These are phyloP conservation scores for Macrolepiota fuliginosa DNA, from an alignment of 768 basidiomycete species.

Conservation along the genomic window DNA sequence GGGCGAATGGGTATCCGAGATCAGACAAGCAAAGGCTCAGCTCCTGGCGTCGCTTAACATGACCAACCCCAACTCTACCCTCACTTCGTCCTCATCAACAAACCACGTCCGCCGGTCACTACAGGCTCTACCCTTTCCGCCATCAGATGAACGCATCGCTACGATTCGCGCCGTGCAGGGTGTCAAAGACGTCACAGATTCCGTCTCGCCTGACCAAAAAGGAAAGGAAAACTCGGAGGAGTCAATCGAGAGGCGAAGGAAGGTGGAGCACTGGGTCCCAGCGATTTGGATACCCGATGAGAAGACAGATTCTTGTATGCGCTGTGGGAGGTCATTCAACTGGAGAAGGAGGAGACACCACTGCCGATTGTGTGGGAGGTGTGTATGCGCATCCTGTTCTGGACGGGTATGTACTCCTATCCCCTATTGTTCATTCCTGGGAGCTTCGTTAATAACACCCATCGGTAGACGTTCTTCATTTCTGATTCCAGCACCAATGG, in stretches of 20 bases:
- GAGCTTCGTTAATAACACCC: background rate
- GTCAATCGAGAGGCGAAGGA: conserved; percentile 39
- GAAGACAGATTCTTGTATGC: conserved; percentile 82
- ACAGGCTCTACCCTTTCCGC: conserved; percentile 70
- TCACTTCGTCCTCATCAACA: conserved; percentile 75
- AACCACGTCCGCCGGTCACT: conserved; percentile 71
- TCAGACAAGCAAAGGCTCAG: conserved; percentile 68
- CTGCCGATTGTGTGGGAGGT: conserved; percentile 81
- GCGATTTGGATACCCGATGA: conserved; percentile 92
- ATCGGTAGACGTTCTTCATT: conserved; percentile 79
- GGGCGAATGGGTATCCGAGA: conserved; percentile 63
- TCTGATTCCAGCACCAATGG: conserved; percentile 50
- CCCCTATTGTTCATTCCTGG: background rate
- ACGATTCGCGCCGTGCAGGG: conserved; percentile 24
- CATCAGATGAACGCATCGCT: conserved; percentile 44
- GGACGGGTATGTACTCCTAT: conserved; percentile 51
- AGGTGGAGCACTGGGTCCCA: conserved; percentile 82
- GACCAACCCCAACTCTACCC: conserved; percentile 76
- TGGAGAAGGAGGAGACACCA: conserved; percentile 82
- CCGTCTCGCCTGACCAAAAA: conserved; percentile 13
- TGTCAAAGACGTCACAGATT: conserved; percentile 7
- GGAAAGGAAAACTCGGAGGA: conserved; percentile 19
- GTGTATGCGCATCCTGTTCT: conserved; percentile 86
- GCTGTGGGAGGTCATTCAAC: conserved; percentile 74
- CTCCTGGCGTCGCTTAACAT: conserved; percentile 69